These are phyloP conservation scores for Candida lessepsii DNA, from an alignment of 805 yeast genomes.

Conservation along the genomic window DNA sequence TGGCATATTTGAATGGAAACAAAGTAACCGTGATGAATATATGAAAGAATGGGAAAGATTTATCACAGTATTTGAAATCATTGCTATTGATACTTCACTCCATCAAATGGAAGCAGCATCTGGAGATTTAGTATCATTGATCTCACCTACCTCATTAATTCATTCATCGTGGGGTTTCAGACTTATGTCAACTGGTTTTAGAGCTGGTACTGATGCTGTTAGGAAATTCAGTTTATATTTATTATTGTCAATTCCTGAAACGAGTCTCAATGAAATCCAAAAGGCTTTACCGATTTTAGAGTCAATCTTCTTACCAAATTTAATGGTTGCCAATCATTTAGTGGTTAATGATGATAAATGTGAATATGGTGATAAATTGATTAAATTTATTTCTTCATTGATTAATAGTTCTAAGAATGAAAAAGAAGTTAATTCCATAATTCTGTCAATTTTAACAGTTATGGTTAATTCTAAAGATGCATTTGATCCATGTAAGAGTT, in stretches of 20 bases:
- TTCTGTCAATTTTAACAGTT: conserved; percentile 36
- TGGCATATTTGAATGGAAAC: conserved; percentile 46
- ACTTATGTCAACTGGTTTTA: conserved; percentile 72
- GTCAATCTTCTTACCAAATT: conserved; percentile 53
- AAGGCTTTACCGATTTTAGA: conserved; percentile 44
- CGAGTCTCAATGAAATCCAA: conserved; percentile 39
- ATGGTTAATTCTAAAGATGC: conserved; percentile 48
- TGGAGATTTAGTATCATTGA: conserved; percentile 55
- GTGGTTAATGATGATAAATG: conserved; percentile 46
- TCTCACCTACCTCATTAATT: conserved; percentile 50
- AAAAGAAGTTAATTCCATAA: conserved; percentile 24
- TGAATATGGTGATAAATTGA: conserved; percentile 54
- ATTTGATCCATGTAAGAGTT: conserved; percentile 72
- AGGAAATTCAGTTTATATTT: conserved; percentile 59
- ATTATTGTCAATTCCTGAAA: conserved; percentile 49
- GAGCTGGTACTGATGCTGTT: conserved; percentile 75
- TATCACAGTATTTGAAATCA: conserved; percentile 72
- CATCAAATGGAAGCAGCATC: conserved; percentile 83
- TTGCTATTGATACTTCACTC: conserved; percentile 80
- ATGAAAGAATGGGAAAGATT: conserved; percentile 67
- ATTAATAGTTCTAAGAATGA: conserved; percentile 26
- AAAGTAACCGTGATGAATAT: conserved; percentile 22
- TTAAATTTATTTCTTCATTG: conserved; percentile 43
- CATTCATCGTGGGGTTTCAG: conserved; percentile 72
- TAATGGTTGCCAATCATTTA: conserved; percentile 64